Evolutionary conservation across 129 eudicot species (phyloP).

Genomic region (Artemisia annua): DNA sequence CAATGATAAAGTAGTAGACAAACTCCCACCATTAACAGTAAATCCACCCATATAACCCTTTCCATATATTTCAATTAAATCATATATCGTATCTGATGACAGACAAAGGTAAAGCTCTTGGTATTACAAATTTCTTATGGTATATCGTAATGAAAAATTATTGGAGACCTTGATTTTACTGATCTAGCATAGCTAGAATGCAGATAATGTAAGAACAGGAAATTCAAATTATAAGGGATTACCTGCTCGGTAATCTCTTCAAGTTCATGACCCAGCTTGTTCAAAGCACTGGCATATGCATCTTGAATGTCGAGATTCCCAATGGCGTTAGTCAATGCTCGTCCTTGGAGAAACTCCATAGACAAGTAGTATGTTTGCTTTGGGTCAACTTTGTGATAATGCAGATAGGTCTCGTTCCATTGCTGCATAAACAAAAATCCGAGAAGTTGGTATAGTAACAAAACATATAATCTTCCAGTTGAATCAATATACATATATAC

Average conservation of each 20-base stretch:
- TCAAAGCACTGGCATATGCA: constrained; percentile 87
- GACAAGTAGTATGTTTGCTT: constrained; percentile 98
- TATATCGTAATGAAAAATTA: constrained; percentile 12
- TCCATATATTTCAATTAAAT: neutral
- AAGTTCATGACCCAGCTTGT: constrained; percentile 86
- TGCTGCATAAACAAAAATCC: constrained; percentile 52
- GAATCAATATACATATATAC: neutral
- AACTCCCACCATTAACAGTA: neutral
- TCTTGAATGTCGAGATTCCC: constrained; percentile 83
- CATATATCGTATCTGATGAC: neutral
- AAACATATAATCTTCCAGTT: neutral
- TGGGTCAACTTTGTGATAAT: constrained; percentile 85
- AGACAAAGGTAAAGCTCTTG: constrained; percentile 7
- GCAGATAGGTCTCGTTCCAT: constrained; percentile 98
- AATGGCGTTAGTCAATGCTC: constrained; percentile 96
- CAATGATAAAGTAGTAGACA: neutral
- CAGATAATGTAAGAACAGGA: neutral
- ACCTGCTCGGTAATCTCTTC: constrained; percentile 95
- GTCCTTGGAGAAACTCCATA: constrained; percentile 99
- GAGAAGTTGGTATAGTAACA: neutral
- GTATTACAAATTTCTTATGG: constrained; percentile 6
- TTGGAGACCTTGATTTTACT: constrained; percentile 5
- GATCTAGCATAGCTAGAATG: constrained; percentile 3
- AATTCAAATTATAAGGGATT: neutral
- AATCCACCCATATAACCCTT: neutral